Evolutionary conservation across 495 filamentous ascomycete genomes (phyloP).

Genomic region (Viridothelium virens): DNA sequence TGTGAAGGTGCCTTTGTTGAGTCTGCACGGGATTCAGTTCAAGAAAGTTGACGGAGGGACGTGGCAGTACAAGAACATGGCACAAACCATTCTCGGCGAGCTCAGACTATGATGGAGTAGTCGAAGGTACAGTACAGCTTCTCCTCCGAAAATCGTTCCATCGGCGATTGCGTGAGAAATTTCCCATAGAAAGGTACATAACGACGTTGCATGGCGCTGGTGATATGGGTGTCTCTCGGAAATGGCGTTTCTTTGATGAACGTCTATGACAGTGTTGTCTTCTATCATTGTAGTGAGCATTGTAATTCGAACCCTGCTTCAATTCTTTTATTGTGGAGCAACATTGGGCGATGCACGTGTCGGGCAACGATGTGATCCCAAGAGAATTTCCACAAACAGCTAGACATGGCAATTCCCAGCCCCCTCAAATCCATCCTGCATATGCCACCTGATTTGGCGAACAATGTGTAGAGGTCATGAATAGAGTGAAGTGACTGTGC

Average conservation of each 20-base stretch:
- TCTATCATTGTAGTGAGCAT: neutral
- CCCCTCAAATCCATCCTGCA: too few relatives aligned
- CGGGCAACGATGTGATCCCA: too few relatives aligned
- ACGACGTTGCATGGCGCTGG: neutral
- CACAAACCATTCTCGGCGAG: constrained; percentile 84
- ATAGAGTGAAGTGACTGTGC: neutral
- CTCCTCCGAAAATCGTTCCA: neutral
- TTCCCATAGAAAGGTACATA: neutral
- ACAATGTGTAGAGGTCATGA: too few relatives aligned
- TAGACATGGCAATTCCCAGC: too few relatives aligned
- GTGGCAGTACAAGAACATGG: constrained; percentile 98
- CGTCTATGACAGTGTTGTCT: neutral
- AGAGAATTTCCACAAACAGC: too few relatives aligned
- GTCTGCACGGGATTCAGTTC: constrained; percentile 93
- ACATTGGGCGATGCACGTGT: too few relatives aligned
- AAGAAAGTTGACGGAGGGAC: constrained; percentile 93
- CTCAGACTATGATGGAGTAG: constrained; percentile 57
- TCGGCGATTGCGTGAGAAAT: neutral
- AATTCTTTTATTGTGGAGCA: neutral
- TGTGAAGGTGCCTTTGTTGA: constrained; percentile 92
- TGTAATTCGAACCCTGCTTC: neutral
- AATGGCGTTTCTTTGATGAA: neutral
- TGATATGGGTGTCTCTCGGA: constrained; percentile 12
- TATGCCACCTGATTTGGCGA: too few relatives aligned
- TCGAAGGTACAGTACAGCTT: neutral